Base-by-base conservation (phyloP, 140 eudicot genomes). In the Ambrosia hybrid region DNA sequence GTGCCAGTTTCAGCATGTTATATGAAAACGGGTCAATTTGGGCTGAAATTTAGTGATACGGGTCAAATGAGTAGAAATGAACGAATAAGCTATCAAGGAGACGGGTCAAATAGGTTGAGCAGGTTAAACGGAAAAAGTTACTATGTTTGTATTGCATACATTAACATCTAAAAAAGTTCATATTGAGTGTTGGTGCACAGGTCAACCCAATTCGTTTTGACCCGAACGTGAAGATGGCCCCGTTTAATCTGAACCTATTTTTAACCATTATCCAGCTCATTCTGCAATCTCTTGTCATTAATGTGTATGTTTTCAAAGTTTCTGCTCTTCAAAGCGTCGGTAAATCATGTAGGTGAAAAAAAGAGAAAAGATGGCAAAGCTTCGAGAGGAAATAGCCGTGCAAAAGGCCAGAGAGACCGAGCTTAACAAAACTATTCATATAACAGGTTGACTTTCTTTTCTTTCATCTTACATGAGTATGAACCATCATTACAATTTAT, bases 401-500 rank as follows among this genome's bases (percentile, higher is more conserved):
- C 98, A 89, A 71, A 92, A 82, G 80, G 96, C 98, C 12, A 86
- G 78, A 62, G 98, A 92, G 86, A 92, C 92, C 1, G 98, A 92
- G 72, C 98, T 92, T 51, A 89, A 89, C 83, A 92, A 85, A 83
- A 87, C 98, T n/a, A 89, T 92, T 78, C 95, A 92, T 74, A 92
- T 92, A 14, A 89, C 96, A 87, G 98, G 98, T 91, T 78, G 39
- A 60, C 62, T 62, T 1, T n/a, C n/a, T n/a, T n/a, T 57, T 10
- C 74, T 70, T 64, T 64, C 26, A 64, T 4, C 51, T 36, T 36
- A 36, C 7, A 58, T 30, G 39, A 30, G 65, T 58, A 58, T 58
- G 7, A 9, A 26, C 65, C 39, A 58, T 9, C 48, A 2, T 2
- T n/a, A 33, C 21, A 36, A 38, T 14, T 38, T 63, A 37, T 63